Evolutionary conservation across 2,329 filamentous ascomycete genomes (phyloP).

Genomic region (Tolypocladium endophyticum): DNA sequence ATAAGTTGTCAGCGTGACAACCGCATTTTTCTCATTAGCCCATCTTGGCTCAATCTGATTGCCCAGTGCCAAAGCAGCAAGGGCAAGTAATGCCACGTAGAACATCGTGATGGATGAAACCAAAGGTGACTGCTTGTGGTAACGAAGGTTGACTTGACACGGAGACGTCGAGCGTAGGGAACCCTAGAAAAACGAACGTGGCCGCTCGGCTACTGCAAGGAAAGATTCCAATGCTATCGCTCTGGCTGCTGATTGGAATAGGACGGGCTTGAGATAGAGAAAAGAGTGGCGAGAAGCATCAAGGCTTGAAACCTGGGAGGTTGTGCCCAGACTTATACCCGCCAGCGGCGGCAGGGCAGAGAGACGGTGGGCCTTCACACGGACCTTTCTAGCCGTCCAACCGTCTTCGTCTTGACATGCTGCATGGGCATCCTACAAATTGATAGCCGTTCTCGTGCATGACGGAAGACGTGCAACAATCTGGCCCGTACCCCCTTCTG

Average conservation of each 20-base stretch:
- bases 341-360: neutral
- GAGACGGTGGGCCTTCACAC: neutral
- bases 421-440: conserved; percentile 3
- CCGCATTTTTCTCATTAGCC: neutral
- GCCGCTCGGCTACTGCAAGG: neutral
- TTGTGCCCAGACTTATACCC: neutral
- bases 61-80: conserved; percentile 3
- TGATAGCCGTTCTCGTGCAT: neutral
- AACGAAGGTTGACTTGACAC: neutral
- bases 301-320: neutral
- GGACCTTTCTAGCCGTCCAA: neutral
- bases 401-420: neutral
- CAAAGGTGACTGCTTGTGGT: neutral
- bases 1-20: conserved; percentile 21
- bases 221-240: neutral
- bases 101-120: conserved; percentile 1
- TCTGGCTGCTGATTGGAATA: neutral
- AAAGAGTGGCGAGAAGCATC: neutral
- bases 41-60: conserved; percentile 1
- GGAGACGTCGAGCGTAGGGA: neutral
- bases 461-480: neutral
- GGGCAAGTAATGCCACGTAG: conserved; percentile 3
- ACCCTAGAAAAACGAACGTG: neutral
- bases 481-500: too few species aligned
- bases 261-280: neutral